Percentiles rank a stretch among this genome's conserved stretches.
phyloP scores from a whole-genome alignment of 2,329 filamentous ascomycete genomes.

The Cordyceps cicadae region DNA sequence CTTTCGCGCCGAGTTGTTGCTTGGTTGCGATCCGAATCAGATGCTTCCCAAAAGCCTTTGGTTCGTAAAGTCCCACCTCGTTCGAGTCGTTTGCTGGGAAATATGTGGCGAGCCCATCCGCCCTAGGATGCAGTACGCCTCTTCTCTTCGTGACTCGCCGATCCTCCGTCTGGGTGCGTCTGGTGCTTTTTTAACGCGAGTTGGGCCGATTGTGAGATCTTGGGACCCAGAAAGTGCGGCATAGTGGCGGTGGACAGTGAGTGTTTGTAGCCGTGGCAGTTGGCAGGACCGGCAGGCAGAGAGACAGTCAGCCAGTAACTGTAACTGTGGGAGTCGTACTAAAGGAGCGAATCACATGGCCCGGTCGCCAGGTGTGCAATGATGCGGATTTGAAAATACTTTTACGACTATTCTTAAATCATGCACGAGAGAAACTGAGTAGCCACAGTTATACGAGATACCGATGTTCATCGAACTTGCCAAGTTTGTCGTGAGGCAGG shows the following conservation, averaged over 20 bases:
- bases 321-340: not conserved
- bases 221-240: slow-evolving; percentile 13
- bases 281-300: not conserved
- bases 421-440: not conserved
- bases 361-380: not conserved
- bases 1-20: slow-evolving; percentile 8
- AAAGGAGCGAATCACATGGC: slow-evolving; percentile 1
- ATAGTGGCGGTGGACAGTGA: slow-evolving; percentile 12
- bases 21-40: slow-evolving; percentile 11
- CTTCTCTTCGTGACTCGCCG: slow-evolving; percentile 2
- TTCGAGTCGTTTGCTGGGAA: slow-evolving; percentile 42
- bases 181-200: not conserved
- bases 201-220: slow-evolving; percentile 11
- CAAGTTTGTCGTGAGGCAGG: not conserved
- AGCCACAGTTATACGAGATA: not conserved
- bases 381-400: not conserved
- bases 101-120: slow-evolving; percentile 35
- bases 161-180: not conserved
- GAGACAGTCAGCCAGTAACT: not conserved
- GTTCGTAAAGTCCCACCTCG: slow-evolving; percentile 39
- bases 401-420: not conserved
- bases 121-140: slow-evolving; percentile 23
- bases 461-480: not conserved
- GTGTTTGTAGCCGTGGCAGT: not conserved
- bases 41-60: slow-evolving; percentile 22